These are phyloP conservation scores for Coemansia interrupta DNA, from an alignment of 192 early-diverging fungal genomes.

Conservation along the genomic window DNA sequence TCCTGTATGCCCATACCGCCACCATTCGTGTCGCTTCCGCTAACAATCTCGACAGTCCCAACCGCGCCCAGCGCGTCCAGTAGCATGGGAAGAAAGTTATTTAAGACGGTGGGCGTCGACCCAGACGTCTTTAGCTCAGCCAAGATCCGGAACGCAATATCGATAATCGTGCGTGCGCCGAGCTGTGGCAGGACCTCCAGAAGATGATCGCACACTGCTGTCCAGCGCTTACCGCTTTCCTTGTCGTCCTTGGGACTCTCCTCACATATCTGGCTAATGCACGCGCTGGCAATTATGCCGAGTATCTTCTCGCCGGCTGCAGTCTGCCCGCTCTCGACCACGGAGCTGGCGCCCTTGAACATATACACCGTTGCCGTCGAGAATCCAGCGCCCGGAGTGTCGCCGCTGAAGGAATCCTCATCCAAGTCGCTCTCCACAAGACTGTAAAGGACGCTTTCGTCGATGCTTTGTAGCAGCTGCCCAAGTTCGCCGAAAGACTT, in stretches of 20 bases:
- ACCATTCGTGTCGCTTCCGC: neutral
- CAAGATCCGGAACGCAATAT: conserved; percentile 35
- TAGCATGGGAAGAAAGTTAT: conserved; percentile 29
- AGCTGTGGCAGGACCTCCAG: conserved; percentile 33
- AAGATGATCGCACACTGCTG: conserved; percentile 23
- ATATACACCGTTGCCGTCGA: conserved; percentile 2
- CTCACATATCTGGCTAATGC: conserved; percentile 43
- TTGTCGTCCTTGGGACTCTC: conserved; percentile 15
- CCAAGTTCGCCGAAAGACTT: conserved; percentile 20
- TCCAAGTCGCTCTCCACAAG: conserved; percentile 30
- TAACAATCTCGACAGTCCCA: conserved; percentile 33
- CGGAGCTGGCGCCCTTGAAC: conserved; percentile 29
- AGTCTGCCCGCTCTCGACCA: conserved; percentile 17
- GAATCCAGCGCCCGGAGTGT: conserved; percentile 1
- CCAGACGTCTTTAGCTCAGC: conserved; percentile 42
- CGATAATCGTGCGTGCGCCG: conserved; percentile 24
- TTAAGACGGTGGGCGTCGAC: conserved; percentile 15
- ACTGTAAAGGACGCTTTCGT: conserved; percentile 16
- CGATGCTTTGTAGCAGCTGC: conserved; percentile 14
- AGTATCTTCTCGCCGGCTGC: conserved; percentile 9
- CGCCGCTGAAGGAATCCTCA: neutral
- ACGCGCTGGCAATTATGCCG: conserved; percentile 19
- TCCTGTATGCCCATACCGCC: neutral
- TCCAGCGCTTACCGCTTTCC: conserved; percentile 14
- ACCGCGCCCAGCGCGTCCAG: conserved; percentile 41